Evolutionary conservation across 2,329 filamentous ascomycete species (phyloP), one percentile per base, ranked within the genome.

Genomic region (Cladosporium cucumerinum): DNA sequence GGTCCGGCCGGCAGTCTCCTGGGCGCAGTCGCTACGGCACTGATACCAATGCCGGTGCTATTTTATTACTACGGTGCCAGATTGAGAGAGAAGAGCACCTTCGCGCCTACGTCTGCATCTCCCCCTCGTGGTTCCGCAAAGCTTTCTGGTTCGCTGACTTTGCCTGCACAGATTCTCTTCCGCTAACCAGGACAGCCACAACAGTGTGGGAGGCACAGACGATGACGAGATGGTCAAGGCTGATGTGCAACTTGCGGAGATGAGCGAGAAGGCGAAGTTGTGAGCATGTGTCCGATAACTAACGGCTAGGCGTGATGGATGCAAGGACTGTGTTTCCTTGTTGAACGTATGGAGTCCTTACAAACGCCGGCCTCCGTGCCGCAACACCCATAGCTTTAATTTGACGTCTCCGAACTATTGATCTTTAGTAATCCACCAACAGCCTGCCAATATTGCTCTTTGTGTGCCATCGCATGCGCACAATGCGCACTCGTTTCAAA

Each of bases 401-500:
- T 6, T 10, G 52, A 16, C n/a, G 32, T 18, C 32, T 25, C 14
- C 16, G 14, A 12, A 30, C 5, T 8, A 18, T 11, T 1, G 21
- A 26, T 5, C 23, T 11, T 14, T 6, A 52, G 14, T 2, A 52
- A 25, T n/a, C 12, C 46, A 25, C 3, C 54, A 5, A 64, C 43
- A n/a, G 57, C 54, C 18, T 34, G 10, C 62, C 62, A 64, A 52
- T 64, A 64, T 55, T 59, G 25, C 36, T 64, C 48, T 8, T 52
- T 52, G 21, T 58, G 26, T 7, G 46, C 34, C 62, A 64, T 58
- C 4, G 62, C 62, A 39, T 64, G 86, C 1, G 84, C 85, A 21
- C 87, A 87, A 73, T 90, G 87, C 1, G 81, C 77, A 58, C 83
- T 86, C 4, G 82, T 83, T 58, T 85, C 80, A 67, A 89, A 89